These are phyloP conservation scores for Gracilaria caudata DNA, from an alignment of 23 red algal species.

Conservation along the genomic window DNA sequence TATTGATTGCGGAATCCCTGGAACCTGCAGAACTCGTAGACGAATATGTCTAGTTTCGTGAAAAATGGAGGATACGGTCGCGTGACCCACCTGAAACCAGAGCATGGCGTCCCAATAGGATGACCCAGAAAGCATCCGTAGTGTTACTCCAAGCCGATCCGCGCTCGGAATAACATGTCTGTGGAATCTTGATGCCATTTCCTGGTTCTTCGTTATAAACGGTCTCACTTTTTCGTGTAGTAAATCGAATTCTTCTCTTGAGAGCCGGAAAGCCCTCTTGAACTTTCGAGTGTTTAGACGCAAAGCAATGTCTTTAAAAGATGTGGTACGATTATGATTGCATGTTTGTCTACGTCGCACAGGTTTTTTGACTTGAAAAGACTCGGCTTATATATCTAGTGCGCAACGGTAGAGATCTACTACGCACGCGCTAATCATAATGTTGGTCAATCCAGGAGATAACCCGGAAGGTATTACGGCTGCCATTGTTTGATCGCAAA, in stretches of 20 bases:
- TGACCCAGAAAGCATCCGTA: constrained; percentile 3
- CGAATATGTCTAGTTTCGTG: constrained; percentile 10
- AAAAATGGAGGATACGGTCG: not conserved
- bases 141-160: not conserved
- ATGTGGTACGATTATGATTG: not conserved
- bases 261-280: too few species aligned
- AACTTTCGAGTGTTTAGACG: not conserved
- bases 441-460: not conserved
- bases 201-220: too few species aligned
- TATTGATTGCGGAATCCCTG: not conserved
- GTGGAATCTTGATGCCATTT: too few species aligned
- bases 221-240: too few species aligned
- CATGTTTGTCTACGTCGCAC: not conserved
- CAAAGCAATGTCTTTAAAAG: not conserved
- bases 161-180: too few species aligned
- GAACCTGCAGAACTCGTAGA: not conserved
- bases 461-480: not conserved
- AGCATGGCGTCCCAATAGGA: constrained; percentile 11
- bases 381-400: not conserved
- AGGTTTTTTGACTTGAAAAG: not conserved
- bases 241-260: too few species aligned
- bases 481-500: not conserved
- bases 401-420: not conserved
- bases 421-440: not conserved
- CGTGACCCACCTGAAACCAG: not conserved